phyloP scores from a whole-genome alignment of 2,329 filamentous ascomycete species.

The Cytospora piceicola region DNA sequence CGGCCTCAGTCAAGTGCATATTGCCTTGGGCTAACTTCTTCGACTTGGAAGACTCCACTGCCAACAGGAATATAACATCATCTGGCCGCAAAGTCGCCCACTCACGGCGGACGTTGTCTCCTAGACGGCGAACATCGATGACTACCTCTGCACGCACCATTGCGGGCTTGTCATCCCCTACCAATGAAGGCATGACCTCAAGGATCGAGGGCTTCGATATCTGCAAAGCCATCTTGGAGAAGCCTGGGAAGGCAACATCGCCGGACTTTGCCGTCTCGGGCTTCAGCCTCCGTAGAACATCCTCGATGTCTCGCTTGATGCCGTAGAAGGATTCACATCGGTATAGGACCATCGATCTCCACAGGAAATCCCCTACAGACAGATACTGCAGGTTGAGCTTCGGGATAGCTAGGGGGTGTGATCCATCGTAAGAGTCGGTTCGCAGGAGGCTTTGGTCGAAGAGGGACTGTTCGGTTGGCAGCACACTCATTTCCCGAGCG shows the following conservation, averaged over 20 bases:
- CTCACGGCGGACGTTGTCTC: conserved; percentile 75
- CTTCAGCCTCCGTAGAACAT: conserved; percentile 76
- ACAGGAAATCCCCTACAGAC: conserved; percentile 94
- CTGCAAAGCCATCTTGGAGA: conserved; percentile 88
- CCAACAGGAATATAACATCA: conserved; percentile 87
- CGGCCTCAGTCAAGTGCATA: conserved; percentile 47
- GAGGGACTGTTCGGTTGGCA: conserved; percentile 82
- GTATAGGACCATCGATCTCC: conserved; percentile 88
- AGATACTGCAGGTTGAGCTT: conserved; percentile 96
- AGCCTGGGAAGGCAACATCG: conserved; percentile 77
- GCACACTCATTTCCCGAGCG: conserved; percentile 68
- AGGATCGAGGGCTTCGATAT: conserved; percentile 85
- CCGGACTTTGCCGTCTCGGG: conserved; percentile 68
- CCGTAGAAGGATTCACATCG: conserved; percentile 92
- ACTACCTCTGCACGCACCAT: conserved; percentile 84
- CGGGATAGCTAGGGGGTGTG: conserved; percentile 83
- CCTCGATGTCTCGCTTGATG: conserved; percentile 88
- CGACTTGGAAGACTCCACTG: conserved; percentile 66
- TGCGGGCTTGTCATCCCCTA: conserved; percentile 83
- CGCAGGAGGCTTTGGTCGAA: conserved; percentile 80
- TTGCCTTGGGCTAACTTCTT: conserved; percentile 58
- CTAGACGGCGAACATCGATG: conserved; percentile 80
- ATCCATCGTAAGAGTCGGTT: conserved; percentile 86
- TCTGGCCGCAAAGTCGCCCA: conserved; percentile 89
- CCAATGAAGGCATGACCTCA: conserved; percentile 79